phyloP scores from a whole-genome alignment of 2,329 filamentous ascomycete species.

The Aspergillus carbonarius region DNA sequence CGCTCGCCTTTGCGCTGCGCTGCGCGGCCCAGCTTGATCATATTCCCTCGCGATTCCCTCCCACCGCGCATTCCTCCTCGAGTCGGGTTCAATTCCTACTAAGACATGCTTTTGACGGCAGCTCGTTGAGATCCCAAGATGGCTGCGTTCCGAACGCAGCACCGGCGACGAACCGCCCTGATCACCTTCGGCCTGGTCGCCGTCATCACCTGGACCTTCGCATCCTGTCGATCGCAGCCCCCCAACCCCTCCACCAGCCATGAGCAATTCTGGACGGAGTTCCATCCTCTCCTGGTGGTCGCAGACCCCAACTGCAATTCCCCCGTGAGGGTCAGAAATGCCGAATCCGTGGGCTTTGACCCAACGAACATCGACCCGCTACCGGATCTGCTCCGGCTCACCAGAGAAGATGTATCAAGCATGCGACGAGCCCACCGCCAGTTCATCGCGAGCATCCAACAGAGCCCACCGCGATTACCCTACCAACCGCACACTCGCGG shows the following conservation, averaged over 20 bases:
- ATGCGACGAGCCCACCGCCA: constrained; percentile 30
- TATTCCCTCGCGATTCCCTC: not conserved
- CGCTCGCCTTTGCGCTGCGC: not conserved
- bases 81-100: not conserved
- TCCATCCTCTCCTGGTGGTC: constrained; percentile 26
- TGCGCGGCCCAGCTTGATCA: not conserved
- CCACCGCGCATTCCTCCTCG: not conserved
- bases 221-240: not conserved
- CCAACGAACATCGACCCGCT: constrained; percentile 22
- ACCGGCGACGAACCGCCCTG: not conserved
- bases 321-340: constrained; percentile 20
- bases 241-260: not conserved
- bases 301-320: constrained; percentile 25
- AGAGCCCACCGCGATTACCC: constrained; percentile 26
- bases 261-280: constrained; percentile 28
- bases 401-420: constrained; percentile 22
- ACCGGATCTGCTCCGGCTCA: constrained; percentile 30
- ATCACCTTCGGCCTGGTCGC: not conserved
- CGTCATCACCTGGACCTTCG: not conserved
- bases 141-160: not conserved
- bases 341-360: constrained; percentile 23
- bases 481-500: constrained; percentile 32
- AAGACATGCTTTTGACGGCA: not conserved
- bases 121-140: not conserved
- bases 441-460: constrained; percentile 26